phyloP scores from a whole-genome alignment of 2,329 filamentous ascomycete genomes.

The Colletotrichum sp. region DNA sequence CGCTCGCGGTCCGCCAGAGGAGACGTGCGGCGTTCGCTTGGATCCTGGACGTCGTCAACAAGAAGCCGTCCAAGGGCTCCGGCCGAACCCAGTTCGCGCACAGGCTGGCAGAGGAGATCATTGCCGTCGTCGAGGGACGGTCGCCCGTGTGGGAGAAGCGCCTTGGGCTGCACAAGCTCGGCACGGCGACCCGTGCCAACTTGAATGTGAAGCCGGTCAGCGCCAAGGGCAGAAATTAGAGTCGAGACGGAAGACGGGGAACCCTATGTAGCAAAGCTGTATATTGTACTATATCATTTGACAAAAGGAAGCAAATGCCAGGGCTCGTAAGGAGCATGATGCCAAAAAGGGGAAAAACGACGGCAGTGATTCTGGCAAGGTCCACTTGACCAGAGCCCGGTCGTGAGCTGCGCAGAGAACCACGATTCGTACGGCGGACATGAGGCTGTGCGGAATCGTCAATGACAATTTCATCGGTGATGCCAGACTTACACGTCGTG shows the following conservation, averaged over 20 bases:
- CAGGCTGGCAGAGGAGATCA: conserved; percentile 83
- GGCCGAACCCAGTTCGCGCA: conserved; percentile 76
- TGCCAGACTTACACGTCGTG: neutral
- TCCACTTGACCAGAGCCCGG: neutral
- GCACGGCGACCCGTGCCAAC: conserved; percentile 80
- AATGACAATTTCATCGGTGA: neutral
- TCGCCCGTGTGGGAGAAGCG: conserved; percentile 87
- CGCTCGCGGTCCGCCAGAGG: conserved; percentile 76
- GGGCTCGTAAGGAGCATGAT: conserved; percentile 7
- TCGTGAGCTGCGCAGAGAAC: neutral
- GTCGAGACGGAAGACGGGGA: neutral
- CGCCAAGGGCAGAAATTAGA: conserved; percentile 1
- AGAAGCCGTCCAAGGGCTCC: conserved; percentile 75
- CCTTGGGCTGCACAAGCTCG: conserved; percentile 78
- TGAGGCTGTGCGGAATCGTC: neutral
- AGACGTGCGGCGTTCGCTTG: conserved; percentile 82
- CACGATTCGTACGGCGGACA: neutral
- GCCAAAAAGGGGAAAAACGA: neutral
- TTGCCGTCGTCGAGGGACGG: conserved; percentile 85
- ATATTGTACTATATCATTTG: conserved; percentile 21
- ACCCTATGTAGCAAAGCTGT: conserved; percentile 16
- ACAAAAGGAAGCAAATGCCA: neutral
- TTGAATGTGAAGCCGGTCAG: conserved; percentile 46
- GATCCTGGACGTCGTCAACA: conserved; percentile 86
- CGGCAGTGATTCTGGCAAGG: neutral